Evolutionary conservation across 2,329 filamentous ascomycete species (phyloP), one percentile per base, ranked within the genome.

Genomic region (Coniochaeta sp.): DNA sequence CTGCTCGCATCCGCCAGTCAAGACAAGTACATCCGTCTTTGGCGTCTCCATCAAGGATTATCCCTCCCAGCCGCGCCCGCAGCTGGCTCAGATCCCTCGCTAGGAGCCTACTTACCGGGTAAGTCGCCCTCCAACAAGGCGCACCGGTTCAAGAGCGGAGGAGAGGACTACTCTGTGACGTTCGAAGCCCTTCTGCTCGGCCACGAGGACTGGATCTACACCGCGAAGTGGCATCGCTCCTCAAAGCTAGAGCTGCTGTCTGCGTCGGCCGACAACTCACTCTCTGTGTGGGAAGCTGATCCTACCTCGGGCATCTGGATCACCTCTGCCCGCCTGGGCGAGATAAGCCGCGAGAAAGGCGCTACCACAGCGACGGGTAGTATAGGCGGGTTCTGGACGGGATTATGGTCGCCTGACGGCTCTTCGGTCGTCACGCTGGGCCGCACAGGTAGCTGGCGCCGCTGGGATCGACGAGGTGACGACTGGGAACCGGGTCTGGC

Each of bases 201-300:
- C 9, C 95, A 99, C 70, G 95, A 99, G 71, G 95, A 99, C 69
- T 99, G 95, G 95, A 93, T 99, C 61, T 98, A 96, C 74, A 96
- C 90, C 60, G 88, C 90, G 1, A 80, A 81, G 59, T 97, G 93
- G 93, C 82, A 83, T 62, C 79, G 7, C 72, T 77, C 63, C 61
- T 74, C 72, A 57, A 84, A 81, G 62, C 79, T 89, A 14, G 90
- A 89, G 66, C 83, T 97, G 9, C 83, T 99, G 3, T 93, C 93
- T 1, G 88, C 93, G 0, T 98, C 95, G 3, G 95, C 95, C 3
- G 95, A 99, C 71, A 98, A 96, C 71, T 97, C 95, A 0, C 79
- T 99, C 11, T 88, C 92, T 0, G 89, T 99, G 59, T 99, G 95
- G 95, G 89, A 95, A 70, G 84, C 90, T 0, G 95, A 99, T 67